phyloP scores from a whole-genome alignment of 768 basidiomycete genomes.

The Chalciporus piperatus region DNA sequence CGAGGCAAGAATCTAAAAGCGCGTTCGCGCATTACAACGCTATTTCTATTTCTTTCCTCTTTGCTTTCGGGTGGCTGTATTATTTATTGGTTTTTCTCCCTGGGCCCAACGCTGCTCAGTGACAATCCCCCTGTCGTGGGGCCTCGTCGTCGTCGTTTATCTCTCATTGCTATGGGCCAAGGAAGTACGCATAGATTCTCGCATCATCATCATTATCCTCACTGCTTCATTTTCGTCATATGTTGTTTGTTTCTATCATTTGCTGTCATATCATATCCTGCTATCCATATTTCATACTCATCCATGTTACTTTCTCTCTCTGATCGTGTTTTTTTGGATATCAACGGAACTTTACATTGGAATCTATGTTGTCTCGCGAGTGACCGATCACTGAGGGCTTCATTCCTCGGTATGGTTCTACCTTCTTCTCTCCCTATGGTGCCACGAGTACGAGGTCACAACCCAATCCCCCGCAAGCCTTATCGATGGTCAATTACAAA shows the following conservation, averaged over 20 bases:
- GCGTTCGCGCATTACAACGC: neutral
- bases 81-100: slow-evolving; percentile 6
- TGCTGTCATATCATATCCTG: neutral
- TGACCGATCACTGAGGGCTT: no score
- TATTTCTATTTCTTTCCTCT: neutral
- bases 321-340: no score
- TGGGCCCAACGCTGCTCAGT: neutral
- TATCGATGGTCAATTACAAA: no score
- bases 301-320: no score
- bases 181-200: neutral
- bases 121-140: neutral
- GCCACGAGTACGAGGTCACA: no score
- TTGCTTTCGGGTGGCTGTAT: neutral
- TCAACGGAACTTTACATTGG: no score
- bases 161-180: neutral
- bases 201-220: neutral
- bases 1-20: slow-evolving; percentile 8
- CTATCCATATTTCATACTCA: no score
- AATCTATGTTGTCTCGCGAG: no score
- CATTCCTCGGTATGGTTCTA: no score
- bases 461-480: no score
- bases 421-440: no score
- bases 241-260: neutral
- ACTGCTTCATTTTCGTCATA: neutral
- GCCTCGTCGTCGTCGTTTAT: neutral